phyloP scores from a whole-genome alignment of 148 eudicot species.

The Rhododendron kiyosumense region DNA sequence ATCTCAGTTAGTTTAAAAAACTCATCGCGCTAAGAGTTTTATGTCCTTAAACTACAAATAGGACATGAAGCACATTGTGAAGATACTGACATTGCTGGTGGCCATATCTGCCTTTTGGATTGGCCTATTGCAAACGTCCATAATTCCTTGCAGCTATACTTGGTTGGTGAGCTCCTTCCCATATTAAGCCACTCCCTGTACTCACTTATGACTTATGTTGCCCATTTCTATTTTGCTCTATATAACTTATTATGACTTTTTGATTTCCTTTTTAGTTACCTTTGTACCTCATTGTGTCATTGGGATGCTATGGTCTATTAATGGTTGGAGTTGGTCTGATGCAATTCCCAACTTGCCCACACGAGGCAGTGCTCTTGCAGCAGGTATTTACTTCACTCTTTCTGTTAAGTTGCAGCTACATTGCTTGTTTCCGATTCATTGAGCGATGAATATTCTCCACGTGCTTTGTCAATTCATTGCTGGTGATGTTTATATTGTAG shows the following conservation, averaged over 20 bases:
- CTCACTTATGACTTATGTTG: background rate
- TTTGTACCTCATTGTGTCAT: slow-evolving; percentile 64
- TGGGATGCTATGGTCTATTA: slow-evolving; percentile 84
- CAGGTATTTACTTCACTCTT: slow-evolving; percentile 41
- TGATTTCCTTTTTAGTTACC: slow-evolving; percentile 57
- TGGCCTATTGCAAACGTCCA: slow-evolving; percentile 58
- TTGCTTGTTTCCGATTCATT: background rate
- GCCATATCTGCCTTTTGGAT: slow-evolving; percentile 76
- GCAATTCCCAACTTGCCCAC: slow-evolving; percentile 92
- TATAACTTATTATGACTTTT: background rate
- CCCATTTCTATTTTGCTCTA: background rate
- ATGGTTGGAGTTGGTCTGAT: slow-evolving; percentile 89
- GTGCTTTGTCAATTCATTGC: background rate
- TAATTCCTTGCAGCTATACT: slow-evolving; percentile 60
- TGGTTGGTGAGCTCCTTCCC: slow-evolving; percentile 69
- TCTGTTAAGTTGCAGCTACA: background rate
- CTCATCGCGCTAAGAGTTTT: background rate
- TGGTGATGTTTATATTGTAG: slow-evolving; percentile 29
- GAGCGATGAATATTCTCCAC: background rate
- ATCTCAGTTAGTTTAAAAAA: background rate
- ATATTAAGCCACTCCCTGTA: background rate
- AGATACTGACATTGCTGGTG: slow-evolving; percentile 65
- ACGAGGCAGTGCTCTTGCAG: slow-evolving; percentile 78
- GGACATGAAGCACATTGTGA: slow-evolving; percentile 86
- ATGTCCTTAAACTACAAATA: slow-evolving; percentile 1